These are phyloP conservation scores for Tetrapisispora namnaoensis DNA, from an alignment of 805 yeast genomes.

Conservation along the genomic window DNA sequence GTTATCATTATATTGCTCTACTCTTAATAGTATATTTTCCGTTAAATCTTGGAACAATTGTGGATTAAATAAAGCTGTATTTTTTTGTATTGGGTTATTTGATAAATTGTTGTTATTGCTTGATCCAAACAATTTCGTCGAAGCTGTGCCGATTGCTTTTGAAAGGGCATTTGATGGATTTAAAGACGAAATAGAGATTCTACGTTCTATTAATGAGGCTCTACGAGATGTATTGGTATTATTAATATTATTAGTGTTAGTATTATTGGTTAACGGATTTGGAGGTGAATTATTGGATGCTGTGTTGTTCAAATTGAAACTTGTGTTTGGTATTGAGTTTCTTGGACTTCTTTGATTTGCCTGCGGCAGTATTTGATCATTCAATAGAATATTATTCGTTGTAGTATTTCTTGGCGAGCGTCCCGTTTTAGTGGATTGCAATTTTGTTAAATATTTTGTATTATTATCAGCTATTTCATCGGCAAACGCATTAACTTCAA, in stretches of 20 bases:
- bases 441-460: background rate
- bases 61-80: slow-evolving; percentile 18
- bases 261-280: background rate
- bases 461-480: slow-evolving; percentile 58
- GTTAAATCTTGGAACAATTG: slow-evolving; percentile 25
- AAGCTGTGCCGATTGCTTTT: slow-evolving; percentile 78
- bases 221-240: slow-evolving; percentile 37
- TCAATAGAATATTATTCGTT: background rate
- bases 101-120: slow-evolving; percentile 11
- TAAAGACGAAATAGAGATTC: slow-evolving; percentile 53
- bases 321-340: slow-evolving; percentile 36
- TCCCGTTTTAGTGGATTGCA: background rate
- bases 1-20: slow-evolving; percentile 10
- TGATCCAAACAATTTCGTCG: slow-evolving; percentile 72
- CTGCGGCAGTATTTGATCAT: background rate
- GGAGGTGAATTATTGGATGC: background rate
- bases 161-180: slow-evolving; percentile 83
- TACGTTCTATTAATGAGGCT: slow-evolving; percentile 53
- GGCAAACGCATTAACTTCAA: slow-evolving; percentile 91
- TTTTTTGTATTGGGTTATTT: slow-evolving; percentile 17
- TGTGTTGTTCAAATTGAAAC: slow-evolving; percentile 6
- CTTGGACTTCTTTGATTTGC: slow-evolving; percentile 8
- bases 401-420: background rate
- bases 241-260: too few species aligned
- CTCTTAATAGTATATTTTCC: slow-evolving; percentile 24